A percentile compares a stretch with the other conserved stretches of the same genome.
phyloP scores from a whole-genome alignment of 2,329 filamentous ascomycete genomes.

The Pseudofabraea citricarpa region DNA sequence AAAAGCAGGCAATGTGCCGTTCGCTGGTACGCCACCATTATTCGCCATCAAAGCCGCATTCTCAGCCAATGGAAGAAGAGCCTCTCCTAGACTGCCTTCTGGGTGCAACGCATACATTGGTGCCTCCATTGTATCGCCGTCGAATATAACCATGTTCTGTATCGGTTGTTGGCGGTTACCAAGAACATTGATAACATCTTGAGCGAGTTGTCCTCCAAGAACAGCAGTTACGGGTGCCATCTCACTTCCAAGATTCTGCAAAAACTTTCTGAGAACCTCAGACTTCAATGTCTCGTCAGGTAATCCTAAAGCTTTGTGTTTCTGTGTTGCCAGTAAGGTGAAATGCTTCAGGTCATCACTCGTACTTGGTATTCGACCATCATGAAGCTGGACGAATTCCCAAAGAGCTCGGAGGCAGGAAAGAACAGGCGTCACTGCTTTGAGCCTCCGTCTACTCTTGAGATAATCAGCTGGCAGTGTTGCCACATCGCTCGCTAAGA shows the following conservation, averaged over 20 bases:
- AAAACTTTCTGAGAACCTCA: slow-evolving; percentile 74
- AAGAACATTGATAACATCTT: slow-evolving; percentile 96
- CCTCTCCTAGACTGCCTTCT: slow-evolving; percentile 47
- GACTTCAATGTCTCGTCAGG: slow-evolving; percentile 63
- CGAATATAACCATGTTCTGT: slow-evolving; percentile 90
- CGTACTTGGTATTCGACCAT: slow-evolving; percentile 46
- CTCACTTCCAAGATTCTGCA: slow-evolving; percentile 82
- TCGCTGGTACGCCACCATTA: slow-evolving; percentile 11
- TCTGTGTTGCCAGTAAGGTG: slow-evolving; percentile 70
- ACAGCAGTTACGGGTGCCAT: slow-evolving; percentile 84
- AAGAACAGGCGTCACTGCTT: slow-evolving; percentile 76
- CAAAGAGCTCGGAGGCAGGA: slow-evolving; percentile 86
- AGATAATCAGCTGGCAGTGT: slow-evolving; percentile 66
- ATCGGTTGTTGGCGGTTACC: slow-evolving; percentile 89
- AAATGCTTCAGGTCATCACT: slow-evolving; percentile 69
- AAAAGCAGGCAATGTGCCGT: slow-evolving; percentile 12
- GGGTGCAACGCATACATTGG: slow-evolving; percentile 81
- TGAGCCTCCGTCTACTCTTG: slow-evolving; percentile 62
- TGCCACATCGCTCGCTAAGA: slow-evolving; percentile 75
- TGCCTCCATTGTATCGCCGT: slow-evolving; percentile 75
- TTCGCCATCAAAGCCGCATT: slow-evolving; percentile 15
- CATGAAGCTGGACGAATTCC: slow-evolving; percentile 67
- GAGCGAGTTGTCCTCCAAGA: slow-evolving; percentile 82
- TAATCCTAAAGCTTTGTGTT: slow-evolving; percentile 69
- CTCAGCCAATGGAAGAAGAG: slow-evolving; percentile 34